A percentile compares a stretch with the other conserved stretches of the same genome.
Evolutionary conservation across 208 protist species (phyloP).

Genomic region (Vickermania spadyakhi): DNA sequence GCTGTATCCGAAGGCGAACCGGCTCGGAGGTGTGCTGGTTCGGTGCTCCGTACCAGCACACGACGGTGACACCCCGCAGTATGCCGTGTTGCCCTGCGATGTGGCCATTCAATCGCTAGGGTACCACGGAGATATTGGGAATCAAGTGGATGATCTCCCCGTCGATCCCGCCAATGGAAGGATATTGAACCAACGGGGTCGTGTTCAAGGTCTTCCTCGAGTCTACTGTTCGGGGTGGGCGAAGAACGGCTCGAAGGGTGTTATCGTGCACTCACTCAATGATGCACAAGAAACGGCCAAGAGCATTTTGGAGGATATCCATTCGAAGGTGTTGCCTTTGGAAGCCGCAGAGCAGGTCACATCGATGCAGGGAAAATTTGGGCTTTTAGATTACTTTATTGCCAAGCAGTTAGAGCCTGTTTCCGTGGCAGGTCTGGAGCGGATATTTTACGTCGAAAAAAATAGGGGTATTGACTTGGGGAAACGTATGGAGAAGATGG

Average conservation of each 20-base stretch:
- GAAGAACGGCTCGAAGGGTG: conserved; percentile 85
- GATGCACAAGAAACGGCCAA: conserved; percentile 71
- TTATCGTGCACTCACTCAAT: conserved; percentile 75
- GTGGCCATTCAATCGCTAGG: conserved; percentile 83
- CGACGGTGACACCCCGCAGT: conserved; percentile 10
- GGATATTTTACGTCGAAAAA: conserved; percentile 72
- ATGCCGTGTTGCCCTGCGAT: conserved; percentile 71
- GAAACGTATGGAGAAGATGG: conserved; percentile 75
- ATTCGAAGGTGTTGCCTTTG: conserved; percentile 27
- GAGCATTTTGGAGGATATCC: conserved; percentile 55
- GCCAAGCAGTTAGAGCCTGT: conserved; percentile 69
- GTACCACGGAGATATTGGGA: conserved; percentile 20
- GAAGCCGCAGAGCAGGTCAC: conserved; percentile 11
- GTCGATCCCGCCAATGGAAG: conserved; percentile 59
- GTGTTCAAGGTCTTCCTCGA: conserved; percentile 55
- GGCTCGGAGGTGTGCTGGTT: conserved; percentile 71
- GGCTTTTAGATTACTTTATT: conserved; percentile 75
- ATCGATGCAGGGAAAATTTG: conserved; percentile 76
- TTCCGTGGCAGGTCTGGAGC: conserved; percentile 68
- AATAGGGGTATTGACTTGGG: conserved; percentile 77
- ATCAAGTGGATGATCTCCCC: conserved; percentile 48
- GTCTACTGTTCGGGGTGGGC: conserved; percentile 90
- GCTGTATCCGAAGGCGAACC: conserved; percentile 18
- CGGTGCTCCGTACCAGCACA: conserved; percentile 21
- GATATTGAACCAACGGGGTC: conserved; percentile 58